A percentile compares a stretch with the other conserved stretches of the same genome.
These are phyloP conservation scores for Proliferodiscus dingleyae DNA, from an alignment of 2,329 filamentous ascomycete species.

Conservation along the genomic window DNA sequence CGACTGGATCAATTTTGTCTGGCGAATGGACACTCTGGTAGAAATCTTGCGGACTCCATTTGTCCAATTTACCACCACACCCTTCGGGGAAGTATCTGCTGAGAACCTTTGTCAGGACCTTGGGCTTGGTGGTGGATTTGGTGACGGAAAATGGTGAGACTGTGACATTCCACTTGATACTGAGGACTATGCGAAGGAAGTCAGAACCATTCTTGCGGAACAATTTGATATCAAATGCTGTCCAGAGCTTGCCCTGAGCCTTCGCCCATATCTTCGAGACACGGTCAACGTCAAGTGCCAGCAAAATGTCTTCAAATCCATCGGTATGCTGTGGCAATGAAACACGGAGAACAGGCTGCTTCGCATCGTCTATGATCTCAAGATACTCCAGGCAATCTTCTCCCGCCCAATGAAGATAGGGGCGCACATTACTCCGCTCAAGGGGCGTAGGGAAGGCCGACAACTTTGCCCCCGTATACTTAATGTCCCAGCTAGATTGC, in stretches of 20 bases:
- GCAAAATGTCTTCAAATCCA: slow-evolving; percentile 19
- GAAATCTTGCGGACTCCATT: slow-evolving; percentile 53
- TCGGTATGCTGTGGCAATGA: slow-evolving; percentile 12
- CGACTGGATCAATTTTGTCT: slow-evolving; percentile 35
- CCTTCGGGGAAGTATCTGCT: slow-evolving; percentile 26
- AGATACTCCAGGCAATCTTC: slow-evolving; percentile 15
- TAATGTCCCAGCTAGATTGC: slow-evolving; percentile 20
- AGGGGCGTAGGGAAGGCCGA: slow-evolving; percentile 14
- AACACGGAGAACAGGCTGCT: slow-evolving; percentile 14
- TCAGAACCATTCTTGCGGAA: slow-evolving; percentile 17
- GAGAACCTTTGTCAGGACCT: slow-evolving; percentile 24
- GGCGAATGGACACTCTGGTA: slow-evolving; percentile 66
- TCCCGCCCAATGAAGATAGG: slow-evolving; percentile 16
- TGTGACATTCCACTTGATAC: slow-evolving; percentile 29
- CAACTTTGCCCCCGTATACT: slow-evolving; percentile 17
- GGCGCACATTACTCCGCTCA: slow-evolving; percentile 14
- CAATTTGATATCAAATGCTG: slow-evolving; percentile 23
- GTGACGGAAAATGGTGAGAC: slow-evolving; percentile 19
- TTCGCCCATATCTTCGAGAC: slow-evolving; percentile 22
- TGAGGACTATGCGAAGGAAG: slow-evolving; percentile 21
- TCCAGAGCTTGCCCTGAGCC: slow-evolving; percentile 26
- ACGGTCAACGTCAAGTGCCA: slow-evolving; percentile 21
- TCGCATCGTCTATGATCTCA: slow-evolving; percentile 18
- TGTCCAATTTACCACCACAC: slow-evolving; percentile 10
- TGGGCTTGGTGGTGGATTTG: slow-evolving; percentile 12